Base-by-base conservation (phyloP, 768 basidiomycete species). In the Candolleomyces aberdarensis region DNA sequence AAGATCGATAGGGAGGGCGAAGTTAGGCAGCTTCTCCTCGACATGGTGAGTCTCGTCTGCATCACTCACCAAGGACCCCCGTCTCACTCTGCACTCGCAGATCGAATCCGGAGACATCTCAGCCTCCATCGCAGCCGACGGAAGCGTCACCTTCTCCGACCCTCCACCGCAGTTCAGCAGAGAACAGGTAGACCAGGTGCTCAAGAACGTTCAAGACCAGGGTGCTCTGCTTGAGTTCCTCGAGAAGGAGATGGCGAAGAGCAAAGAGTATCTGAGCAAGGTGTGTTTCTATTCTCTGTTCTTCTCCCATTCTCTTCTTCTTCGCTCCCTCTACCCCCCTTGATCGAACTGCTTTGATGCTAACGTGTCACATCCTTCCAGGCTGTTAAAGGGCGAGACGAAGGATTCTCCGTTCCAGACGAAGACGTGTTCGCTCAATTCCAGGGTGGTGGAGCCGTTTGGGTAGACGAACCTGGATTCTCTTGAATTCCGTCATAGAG, bases 201-300 rank as follows among this genome's bases (percentile, higher is more conserved):
- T 93, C 47, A 72, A 66, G 56, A 76, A 79, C 17, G 76, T 78
- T 4, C 89, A 92, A 68, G 73, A 75, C 50, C 89, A 88, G 69
- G 76, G 78, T 14, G 72, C 70, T 50, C 63, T 79, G 19, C 77
- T 91, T 9, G 72, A 67, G 29, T 69, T 70, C 52, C 69, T 89
- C 20, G 87, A 91, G 64, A 72, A 78, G 60, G 80, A 84, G 57
- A 72, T 88, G 66, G 83, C 80, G 44, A 76, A 80, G 69, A 88
- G 86, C 70, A 88, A 79, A 66, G 92, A 93, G 50, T 94, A 85
- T 63, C 69, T 94, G 66, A 76, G 67, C 36, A 94, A 93, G 84
- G 90, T 51, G 29, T n/a, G 49, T 22, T 19, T 51, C 29, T 6
- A 2, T 14, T 17, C 10, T 17, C 10, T 49, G 20, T 20, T 10